A percentile compares a stretch with the other conserved stretches of the same genome.
phyloP scores from a whole-genome alignment of 805 yeast species.

The Yarrowia sp. region DNA sequence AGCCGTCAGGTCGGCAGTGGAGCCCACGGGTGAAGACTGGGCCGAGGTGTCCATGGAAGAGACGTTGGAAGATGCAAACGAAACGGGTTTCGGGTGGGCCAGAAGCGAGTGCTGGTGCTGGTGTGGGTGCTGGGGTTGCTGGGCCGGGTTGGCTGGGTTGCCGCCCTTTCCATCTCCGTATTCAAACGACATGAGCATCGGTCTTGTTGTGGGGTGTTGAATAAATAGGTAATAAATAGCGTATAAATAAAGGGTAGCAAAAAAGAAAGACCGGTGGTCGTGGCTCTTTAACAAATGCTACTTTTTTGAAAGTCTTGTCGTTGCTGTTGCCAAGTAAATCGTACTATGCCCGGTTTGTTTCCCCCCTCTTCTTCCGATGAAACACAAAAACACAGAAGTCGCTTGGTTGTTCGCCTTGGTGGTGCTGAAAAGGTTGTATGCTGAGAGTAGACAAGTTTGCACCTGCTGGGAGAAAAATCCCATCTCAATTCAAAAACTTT shows the following conservation, averaged over 20 bases:
- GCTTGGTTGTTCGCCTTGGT: background rate
- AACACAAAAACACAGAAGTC: constrained; percentile 21
- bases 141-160: background rate
- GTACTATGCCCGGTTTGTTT: constrained; percentile 22
- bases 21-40: background rate
- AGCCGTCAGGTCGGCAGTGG: background rate
- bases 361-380: constrained; percentile 25
- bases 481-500: constrained; percentile 6
- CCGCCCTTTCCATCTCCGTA: constrained; percentile 21
- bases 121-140: background rate
- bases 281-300: background rate
- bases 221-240: constrained; percentile 23
- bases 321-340: background rate
- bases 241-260: constrained; percentile 15
- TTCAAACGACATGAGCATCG: constrained; percentile 26
- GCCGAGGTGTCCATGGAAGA: background rate
- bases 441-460: constrained; percentile 17
- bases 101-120: constrained; percentile 16
- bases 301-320: background rate
- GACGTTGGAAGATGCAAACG: constrained; percentile 6
- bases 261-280: background rate
- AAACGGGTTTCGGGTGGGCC: constrained; percentile 22
- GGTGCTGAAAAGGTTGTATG: background rate
- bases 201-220: background rate
- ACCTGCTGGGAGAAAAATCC: constrained; percentile 6